Conservation (phyloP, 345 rosid genomes). For the Gossypium sturtianum region DNA sequence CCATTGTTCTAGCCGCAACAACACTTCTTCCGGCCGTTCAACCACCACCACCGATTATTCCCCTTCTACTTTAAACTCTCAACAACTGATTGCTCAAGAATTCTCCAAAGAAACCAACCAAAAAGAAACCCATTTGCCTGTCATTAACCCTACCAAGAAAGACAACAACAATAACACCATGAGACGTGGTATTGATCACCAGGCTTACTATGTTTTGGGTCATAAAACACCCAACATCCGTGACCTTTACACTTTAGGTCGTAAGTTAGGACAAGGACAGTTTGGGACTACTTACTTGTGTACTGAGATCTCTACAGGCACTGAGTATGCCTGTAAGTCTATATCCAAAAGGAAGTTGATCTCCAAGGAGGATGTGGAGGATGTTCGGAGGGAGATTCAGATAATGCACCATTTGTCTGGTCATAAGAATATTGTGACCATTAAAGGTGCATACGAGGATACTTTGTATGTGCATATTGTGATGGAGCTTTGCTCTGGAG, state of each 20-base stretch:
- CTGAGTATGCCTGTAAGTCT: slow-evolving; percentile 89
- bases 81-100: slow-evolving; percentile 30
- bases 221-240: slow-evolving; percentile 84
- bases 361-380: slow-evolving; percentile 92
- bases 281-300: slow-evolving; percentile 92
- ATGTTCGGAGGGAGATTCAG: slow-evolving; percentile 93
- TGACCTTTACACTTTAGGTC: slow-evolving; percentile 78
- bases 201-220: slow-evolving; percentile 72
- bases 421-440: slow-evolving; percentile 87
- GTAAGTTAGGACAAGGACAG: slow-evolving; percentile 92
- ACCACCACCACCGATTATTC: slow-evolving; percentile 37
- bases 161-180: slow-evolving; percentile 42
- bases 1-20: slow-evolving; percentile 36
- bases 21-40: slow-evolving; percentile 32
- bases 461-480: slow-evolving; percentile 80
- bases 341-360: slow-evolving; percentile 92
- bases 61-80: slow-evolving; percentile 36
- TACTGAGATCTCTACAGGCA: slow-evolving; percentile 58
- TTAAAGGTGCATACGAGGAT: slow-evolving; percentile 97
- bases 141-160: slow-evolving; percentile 37
- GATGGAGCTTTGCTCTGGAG: slow-evolving; percentile 97
- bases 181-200: slow-evolving; percentile 66
- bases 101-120: slow-evolving; percentile 33
- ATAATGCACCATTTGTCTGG: slow-evolving; percentile 99
- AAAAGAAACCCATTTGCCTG: slow-evolving; percentile 29